phyloP scores from a whole-genome alignment of 2,329 filamentous ascomycete species.

The Calonectria fujianensis region DNA sequence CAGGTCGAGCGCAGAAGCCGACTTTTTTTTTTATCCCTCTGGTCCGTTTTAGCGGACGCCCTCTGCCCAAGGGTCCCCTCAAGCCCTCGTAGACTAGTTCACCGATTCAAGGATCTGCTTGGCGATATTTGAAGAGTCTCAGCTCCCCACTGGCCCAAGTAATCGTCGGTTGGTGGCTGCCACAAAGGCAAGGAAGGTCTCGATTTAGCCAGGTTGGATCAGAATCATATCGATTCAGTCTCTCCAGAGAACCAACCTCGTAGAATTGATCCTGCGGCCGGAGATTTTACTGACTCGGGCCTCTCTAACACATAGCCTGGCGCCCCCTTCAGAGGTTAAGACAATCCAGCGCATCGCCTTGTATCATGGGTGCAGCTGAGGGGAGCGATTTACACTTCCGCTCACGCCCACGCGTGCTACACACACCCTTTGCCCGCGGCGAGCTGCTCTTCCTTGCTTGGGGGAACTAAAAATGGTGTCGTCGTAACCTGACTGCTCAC shows the following conservation, averaged over 20 bases:
- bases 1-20: conserved; percentile 24
- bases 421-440: conserved; percentile 19
- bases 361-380: conserved; percentile 19
- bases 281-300: conserved; percentile 46
- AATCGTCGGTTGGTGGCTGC: conserved; percentile 43
- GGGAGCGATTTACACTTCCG: conserved; percentile 5
- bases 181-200: conserved; percentile 52
- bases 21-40: conserved; percentile 27
- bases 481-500: conserved; percentile 21
- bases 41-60: conserved; percentile 22
- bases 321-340: conserved; percentile 34
- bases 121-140: conserved; percentile 49
- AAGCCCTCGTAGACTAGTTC: conserved; percentile 19
- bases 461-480: neutral
- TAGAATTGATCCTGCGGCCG: conserved; percentile 34
- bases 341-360: conserved; percentile 16
- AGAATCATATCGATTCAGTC: conserved; percentile 42
- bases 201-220: conserved; percentile 47
- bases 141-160: conserved; percentile 44
- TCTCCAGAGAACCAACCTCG: conserved; percentile 30
- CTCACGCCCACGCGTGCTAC: conserved; percentile 6
- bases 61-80: conserved; percentile 39
- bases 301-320: conserved; percentile 32
- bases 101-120: conserved; percentile 44
- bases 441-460: conserved; percentile 24